phyloP scores from a whole-genome alignment of 257 asterid species.

The Plantago elongata region DNA sequence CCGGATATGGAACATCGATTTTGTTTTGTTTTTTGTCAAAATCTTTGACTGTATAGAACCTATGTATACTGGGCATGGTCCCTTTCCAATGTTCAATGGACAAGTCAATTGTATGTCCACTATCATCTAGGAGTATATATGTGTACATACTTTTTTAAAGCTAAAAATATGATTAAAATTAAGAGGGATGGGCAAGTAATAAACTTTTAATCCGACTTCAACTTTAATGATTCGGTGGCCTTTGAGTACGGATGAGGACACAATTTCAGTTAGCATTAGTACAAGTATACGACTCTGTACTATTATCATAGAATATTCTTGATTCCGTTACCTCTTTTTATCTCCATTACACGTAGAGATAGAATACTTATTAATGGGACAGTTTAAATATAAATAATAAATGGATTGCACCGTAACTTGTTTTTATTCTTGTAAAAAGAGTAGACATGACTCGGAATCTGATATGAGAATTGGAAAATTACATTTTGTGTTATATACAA shows the following conservation, averaged over 20 bases:
- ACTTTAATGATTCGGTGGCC: slow-evolving; percentile 4
- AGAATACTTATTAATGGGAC: neutral
- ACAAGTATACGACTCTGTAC: slow-evolving; percentile 7
- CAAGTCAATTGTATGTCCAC: slow-evolving; percentile 7
- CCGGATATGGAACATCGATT: too few relatives aligned
- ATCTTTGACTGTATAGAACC: too few relatives aligned
- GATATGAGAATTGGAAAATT: too few relatives aligned
- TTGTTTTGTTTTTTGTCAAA: too few relatives aligned
- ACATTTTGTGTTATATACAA: too few relatives aligned
- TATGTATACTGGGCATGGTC: neutral
- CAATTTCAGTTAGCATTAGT: neutral
- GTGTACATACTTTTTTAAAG: too few relatives aligned
- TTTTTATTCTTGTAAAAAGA: too few relatives aligned
- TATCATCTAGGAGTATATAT: neutral
- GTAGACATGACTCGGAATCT: too few relatives aligned
- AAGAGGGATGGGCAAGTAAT: too few relatives aligned
- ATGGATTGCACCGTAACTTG: too few relatives aligned
- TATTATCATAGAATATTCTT: slow-evolving; percentile 3
- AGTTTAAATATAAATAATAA: neutral
- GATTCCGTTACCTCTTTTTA: too few relatives aligned
- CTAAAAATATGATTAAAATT: too few relatives aligned
- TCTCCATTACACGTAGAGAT: neutral
- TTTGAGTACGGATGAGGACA: slow-evolving; percentile 22
- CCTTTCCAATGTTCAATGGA: neutral
- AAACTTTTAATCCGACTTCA: neutral